Base-by-base conservation (phyloP, 2,329 filamentous ascomycete genomes). In the Neospermospora avenae region DNA sequence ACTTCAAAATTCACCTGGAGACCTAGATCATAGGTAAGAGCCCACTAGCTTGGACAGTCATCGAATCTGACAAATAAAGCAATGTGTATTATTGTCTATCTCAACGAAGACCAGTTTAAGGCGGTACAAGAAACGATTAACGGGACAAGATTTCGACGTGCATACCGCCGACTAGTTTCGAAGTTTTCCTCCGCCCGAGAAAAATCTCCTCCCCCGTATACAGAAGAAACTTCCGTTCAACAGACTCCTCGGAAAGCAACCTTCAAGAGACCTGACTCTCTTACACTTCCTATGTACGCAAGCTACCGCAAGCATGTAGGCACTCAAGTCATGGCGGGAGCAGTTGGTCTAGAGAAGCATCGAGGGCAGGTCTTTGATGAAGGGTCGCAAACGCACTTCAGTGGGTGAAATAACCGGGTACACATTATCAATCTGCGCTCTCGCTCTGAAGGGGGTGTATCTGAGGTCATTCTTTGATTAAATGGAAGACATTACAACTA, bases 201-300 rank as follows among this genome's bases (percentile, higher is more conserved):
- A 34, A 44, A 25, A 46, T 44, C 18, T 48, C 58, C 58, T 59
- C 42, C 51, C 31, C 22, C 20, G 48, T 60, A 60, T 53, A 52
- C 13, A 55, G 34, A 53, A 60, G 35, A 14, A 52, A 25, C 53
- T 37, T 51, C 45, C 11, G 20, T 46, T 34, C 24, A 48, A 37
- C n/a, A 60, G 39, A 20, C 28, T 41, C 24, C 42, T 49, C 18
- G 22, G 10, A 60, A 56, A 56, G 39, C 25, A 55, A 52, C 31
- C 3, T 48, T 52, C 13, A 49, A 62, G 45, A 62, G 57, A 46
- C 60, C 52, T 20, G 56, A 62, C 39, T 62, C 60, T 59, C 28
- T 62, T 34, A 62, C 60, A 5, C 55, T 62, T 54, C 51, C 57
- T 53, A 58, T 49, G 7, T 62, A 62, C 39, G 20, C 24, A 51